A percentile compares a stretch with the other conserved stretches of the same genome.
These are phyloP conservation scores for Medicago lupulina DNA, from an alignment of 306 rosid species.

Conservation along the genomic window DNA sequence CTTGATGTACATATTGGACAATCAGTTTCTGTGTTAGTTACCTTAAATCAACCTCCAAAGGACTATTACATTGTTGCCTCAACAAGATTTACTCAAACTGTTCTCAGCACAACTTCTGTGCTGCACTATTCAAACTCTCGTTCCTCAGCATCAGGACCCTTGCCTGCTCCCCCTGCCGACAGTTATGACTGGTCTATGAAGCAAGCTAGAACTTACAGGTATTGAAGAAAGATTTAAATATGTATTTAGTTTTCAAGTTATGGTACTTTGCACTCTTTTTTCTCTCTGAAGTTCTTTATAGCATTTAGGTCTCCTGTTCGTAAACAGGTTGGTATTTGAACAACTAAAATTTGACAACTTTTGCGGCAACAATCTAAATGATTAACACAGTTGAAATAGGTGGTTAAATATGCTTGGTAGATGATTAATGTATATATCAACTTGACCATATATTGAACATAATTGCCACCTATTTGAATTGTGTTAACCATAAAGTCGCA, in stretches of 20 bases:
- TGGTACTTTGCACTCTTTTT: not conserved
- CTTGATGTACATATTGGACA: constrained; percentile 97
- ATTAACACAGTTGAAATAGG: too few species aligned
- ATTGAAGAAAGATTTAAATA: not conserved
- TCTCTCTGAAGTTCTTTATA: too few species aligned
- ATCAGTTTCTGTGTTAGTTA: constrained; percentile 77
- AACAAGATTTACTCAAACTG: constrained; percentile 68
- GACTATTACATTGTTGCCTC: constrained; percentile 90
- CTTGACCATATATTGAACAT: too few species aligned
- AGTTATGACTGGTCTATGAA: constrained; percentile 75
- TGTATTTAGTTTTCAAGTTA: not conserved
- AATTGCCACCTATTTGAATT: too few species aligned
- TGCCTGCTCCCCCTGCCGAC: constrained; percentile 70
- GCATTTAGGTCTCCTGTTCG: not conserved
- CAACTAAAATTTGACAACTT: too few species aligned
- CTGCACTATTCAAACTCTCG: constrained; percentile 79
- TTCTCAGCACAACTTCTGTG: constrained; percentile 68
- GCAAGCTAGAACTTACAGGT: constrained; percentile 94
- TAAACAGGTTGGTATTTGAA: too few species aligned
- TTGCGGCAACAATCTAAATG: too few species aligned
- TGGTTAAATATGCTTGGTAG: too few species aligned
- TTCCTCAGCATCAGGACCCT: constrained; percentile 68
- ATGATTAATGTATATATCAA: too few species aligned
- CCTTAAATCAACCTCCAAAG: constrained; percentile 79
- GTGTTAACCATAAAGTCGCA: too few species aligned